Evolutionary conservation across 805 yeast genomes (phyloP).

Genomic region (Candida gorgasii): DNA sequence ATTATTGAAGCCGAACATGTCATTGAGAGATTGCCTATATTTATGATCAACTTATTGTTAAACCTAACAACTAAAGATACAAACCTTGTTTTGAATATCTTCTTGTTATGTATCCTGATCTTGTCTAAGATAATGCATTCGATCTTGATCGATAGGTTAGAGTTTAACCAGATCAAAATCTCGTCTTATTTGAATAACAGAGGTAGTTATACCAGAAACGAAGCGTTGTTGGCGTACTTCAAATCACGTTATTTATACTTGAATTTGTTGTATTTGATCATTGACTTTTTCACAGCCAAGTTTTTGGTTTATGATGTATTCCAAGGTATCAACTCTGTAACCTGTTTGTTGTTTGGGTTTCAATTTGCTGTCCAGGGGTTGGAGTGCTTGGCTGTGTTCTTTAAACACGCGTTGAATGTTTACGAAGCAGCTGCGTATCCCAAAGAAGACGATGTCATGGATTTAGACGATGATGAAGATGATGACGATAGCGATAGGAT

Average conservation of each 20-base stretch:
- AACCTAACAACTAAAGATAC: constrained; percentile 66
- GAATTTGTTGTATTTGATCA: constrained; percentile 40
- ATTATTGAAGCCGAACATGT: constrained; percentile 72
- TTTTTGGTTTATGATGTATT: constrained; percentile 58
- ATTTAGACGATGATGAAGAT: constrained; percentile 25
- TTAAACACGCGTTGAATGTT: constrained; percentile 51
- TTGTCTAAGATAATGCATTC: constrained; percentile 71
- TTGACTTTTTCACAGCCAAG: constrained; percentile 56
- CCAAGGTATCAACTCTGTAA: constrained; percentile 51
- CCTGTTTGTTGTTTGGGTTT: constrained; percentile 69
- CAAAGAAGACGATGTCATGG: constrained; percentile 24
- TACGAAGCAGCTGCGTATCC: constrained; percentile 55
- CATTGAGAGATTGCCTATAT: constrained; percentile 36
- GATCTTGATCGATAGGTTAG: constrained; percentile 59
- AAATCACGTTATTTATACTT: constrained; percentile 40
- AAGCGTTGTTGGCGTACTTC: constrained; percentile 33
- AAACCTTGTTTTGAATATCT: constrained; percentile 54
- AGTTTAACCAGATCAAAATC: constrained; percentile 32
- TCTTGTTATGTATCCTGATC: constrained; percentile 30
- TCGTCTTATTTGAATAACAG: constrained; percentile 24
- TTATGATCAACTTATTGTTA: constrained; percentile 53
- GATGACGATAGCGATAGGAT: constrained; percentile 54
- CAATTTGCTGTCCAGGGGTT: constrained; percentile 69
- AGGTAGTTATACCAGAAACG: constrained; percentile 14
- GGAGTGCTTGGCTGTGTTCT: constrained; percentile 47